phyloP scores from a whole-genome alignment of 2,329 filamentous ascomycete genomes.

The Torrubiella hemipterigena region DNA sequence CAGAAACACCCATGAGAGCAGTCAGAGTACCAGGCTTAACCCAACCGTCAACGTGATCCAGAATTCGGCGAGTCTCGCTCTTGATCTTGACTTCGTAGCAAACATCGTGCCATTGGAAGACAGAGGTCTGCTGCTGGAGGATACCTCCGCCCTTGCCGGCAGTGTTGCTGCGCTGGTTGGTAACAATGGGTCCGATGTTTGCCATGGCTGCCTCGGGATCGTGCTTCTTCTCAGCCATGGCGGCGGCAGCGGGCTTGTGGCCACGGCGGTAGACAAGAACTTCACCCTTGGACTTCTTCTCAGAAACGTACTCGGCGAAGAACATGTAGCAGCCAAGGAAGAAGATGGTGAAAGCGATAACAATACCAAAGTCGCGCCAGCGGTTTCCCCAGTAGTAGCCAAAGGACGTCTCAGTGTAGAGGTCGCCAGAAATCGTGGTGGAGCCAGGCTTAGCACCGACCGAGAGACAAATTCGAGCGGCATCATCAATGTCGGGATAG shows the following conservation, averaged over 20 bases:
- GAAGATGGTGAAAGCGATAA: conserved; percentile 52
- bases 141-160: conserved; percentile 27
- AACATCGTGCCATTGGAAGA: conserved; percentile 79
- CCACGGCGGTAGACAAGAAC: conserved; percentile 64
- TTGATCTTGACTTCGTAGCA: conserved; percentile 74
- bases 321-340: conserved; percentile 51
- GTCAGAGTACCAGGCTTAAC: conserved; percentile 87
- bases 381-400: conserved; percentile 45
- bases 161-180: conserved; percentile 26
- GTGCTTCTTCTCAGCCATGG: conserved; percentile 48
- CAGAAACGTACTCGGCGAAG: conserved; percentile 53
- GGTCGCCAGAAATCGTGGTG: conserved; percentile 41
- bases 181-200: conserved; percentile 35
- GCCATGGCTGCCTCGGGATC: conserved; percentile 43
- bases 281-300: conserved; percentile 63
- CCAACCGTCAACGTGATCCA: conserved; percentile 84
- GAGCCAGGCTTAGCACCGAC: conserved; percentile 46
- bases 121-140: conserved; percentile 49
- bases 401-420: conserved; percentile 42
- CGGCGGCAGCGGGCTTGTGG: conserved; percentile 45
- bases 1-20: conserved; percentile 81
- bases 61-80: conserved; percentile 57
- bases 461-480: conserved; percentile 43
- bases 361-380: conserved; percentile 62
- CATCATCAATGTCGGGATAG: conserved; percentile 21